Percentiles rank a stretch among this genome's conserved stretches.
These are phyloP conservation scores for Botrytis fragariae DNA, from an alignment of 2,329 filamentous ascomycete species.

Conservation along the genomic window DNA sequence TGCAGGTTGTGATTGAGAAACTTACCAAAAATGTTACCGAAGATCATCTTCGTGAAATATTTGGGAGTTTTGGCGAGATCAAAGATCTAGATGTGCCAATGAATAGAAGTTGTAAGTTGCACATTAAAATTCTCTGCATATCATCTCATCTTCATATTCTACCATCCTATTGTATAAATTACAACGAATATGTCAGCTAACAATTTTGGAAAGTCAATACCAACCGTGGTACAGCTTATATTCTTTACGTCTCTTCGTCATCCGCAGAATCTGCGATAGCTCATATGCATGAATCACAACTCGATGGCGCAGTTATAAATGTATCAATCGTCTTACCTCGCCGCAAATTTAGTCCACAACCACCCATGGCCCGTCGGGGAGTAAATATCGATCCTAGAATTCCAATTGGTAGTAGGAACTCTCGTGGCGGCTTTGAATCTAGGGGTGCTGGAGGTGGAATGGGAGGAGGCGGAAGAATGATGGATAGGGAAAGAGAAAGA, in stretches of 20 bases:
- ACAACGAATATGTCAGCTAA: slow-evolving; percentile 28
- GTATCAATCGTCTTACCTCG: slow-evolving; percentile 41
- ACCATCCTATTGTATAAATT: neutral
- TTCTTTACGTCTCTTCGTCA: slow-evolving; percentile 72
- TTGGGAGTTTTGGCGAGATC: slow-evolving; percentile 82
- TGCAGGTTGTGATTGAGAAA: slow-evolving; percentile 84
- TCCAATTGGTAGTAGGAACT: slow-evolving; percentile 26
- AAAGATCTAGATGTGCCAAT: slow-evolving; percentile 86
- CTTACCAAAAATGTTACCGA: slow-evolving; percentile 94
- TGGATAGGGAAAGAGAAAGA: slow-evolving; percentile 14
- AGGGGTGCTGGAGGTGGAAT: slow-evolving; percentile 1
- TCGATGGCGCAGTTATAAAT: slow-evolving; percentile 39
- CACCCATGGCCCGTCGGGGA: slow-evolving; percentile 66
- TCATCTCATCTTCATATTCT: neutral
- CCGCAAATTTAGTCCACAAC: slow-evolving; percentile 72
- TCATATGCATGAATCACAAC: slow-evolving; percentile 96
- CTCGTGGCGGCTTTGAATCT: slow-evolving; percentile 24
- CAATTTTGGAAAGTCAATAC: slow-evolving; percentile 63
- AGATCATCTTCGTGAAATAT: slow-evolving; percentile 85
- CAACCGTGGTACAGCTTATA: slow-evolving; percentile 91
- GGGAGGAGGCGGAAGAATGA: slow-evolving; percentile 24
- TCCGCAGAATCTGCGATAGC: slow-evolving; percentile 87
- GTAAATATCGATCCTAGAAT: slow-evolving; percentile 57
- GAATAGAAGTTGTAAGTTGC: slow-evolving; percentile 71
- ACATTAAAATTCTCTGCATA: neutral